These are phyloP conservation scores for Rhododendron kiyosumense DNA, from an alignment of 148 eudicot species.

Conservation along the genomic window DNA sequence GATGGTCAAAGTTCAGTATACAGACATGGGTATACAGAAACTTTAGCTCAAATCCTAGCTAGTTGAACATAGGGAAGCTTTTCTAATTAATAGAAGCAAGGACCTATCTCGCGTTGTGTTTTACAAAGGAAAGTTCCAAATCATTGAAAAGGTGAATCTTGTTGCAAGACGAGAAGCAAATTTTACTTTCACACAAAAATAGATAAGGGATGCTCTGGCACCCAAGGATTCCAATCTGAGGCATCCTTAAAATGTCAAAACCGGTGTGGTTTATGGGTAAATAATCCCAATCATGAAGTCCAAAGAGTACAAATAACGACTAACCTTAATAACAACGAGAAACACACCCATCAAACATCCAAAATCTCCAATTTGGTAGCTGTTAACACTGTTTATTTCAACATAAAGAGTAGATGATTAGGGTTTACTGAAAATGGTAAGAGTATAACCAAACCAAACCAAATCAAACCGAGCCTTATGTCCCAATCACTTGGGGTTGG, in stretches of 20 bases:
- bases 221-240: background rate
- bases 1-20: background rate
- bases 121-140: background rate
- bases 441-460: background rate
- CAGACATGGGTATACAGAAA: background rate
- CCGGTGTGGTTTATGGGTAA: background rate
- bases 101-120: background rate
- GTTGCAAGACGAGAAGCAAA: background rate
- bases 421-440: background rate
- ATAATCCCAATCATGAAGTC: background rate
- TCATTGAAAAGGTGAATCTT: background rate
- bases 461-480: no score
- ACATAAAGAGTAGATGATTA: background rate
- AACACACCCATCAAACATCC: background rate
- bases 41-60: background rate
- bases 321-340: slow-evolving; percentile 4
- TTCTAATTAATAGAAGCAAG: background rate
- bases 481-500: no score
- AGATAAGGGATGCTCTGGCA: background rate
- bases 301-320: background rate
- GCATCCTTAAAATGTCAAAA: background rate
- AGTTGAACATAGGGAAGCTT: background rate
- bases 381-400: background rate
- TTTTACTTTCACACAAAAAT: background rate
- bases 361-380: background rate